These are phyloP conservation scores for Pilobolus umbonatus DNA, from an alignment of 192 early-diverging fungal species.

Conservation along the genomic window DNA sequence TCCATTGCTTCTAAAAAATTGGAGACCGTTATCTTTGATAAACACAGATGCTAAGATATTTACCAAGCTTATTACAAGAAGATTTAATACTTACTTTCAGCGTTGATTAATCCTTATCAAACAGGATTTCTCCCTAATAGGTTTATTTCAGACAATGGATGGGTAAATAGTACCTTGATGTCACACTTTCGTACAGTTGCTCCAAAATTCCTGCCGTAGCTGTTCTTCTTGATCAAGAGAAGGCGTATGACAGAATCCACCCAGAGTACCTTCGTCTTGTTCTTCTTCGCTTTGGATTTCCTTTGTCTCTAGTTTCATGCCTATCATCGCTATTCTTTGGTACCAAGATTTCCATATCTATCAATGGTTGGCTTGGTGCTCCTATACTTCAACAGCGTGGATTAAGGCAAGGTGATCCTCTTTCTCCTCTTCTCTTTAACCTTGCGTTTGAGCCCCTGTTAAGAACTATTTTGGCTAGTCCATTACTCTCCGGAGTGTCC, in stretches of 20 bases:
- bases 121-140: too few relatives aligned
- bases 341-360: conserved; percentile 11
- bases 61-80: too few relatives aligned
- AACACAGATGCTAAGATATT: too few relatives aligned
- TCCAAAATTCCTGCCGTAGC: background rate
- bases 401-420: conserved; percentile 34
- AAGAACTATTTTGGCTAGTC: too few relatives aligned
- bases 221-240: conserved; percentile 23
- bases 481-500: too few relatives aligned
- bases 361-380: conserved; percentile 12
- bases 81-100: too few relatives aligned
- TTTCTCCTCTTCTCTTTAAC: conserved; percentile 24
- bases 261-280: conserved; percentile 7
- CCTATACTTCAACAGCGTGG: conserved; percentile 22
- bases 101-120: too few relatives aligned
- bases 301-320: background rate
- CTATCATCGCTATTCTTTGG: conserved; percentile 1
- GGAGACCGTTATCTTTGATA: too few relatives aligned
- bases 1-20: too few relatives aligned
- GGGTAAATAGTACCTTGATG: too few relatives aligned
- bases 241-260: conserved; percentile 29
- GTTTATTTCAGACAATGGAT: too few relatives aligned
- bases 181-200: too few relatives aligned
- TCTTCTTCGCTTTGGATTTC: conserved; percentile 6
- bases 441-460: conserved; percentile 21